phyloP scores from a whole-genome alignment of 2,329 filamentous ascomycete species.

The Apiospora pterosperma region DNA sequence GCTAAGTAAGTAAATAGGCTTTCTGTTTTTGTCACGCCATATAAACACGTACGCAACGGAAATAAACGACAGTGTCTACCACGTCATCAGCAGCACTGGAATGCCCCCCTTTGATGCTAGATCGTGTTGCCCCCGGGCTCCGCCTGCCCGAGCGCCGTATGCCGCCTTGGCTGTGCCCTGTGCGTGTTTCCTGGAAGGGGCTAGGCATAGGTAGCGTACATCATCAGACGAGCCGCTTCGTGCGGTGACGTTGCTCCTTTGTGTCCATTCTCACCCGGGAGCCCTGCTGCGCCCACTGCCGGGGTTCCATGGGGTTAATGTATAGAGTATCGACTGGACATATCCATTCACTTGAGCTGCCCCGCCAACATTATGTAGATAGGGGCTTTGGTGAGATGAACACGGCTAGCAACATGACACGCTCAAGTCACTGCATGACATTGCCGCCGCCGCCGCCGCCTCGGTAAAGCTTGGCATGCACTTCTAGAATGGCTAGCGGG shows the following conservation, averaged over 20 bases:
- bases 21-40: background rate
- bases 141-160: too few species aligned
- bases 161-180: background rate
- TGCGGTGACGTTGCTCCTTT: too few species aligned
- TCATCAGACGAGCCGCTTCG: too few species aligned
- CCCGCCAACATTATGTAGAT: background rate
- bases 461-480: background rate
- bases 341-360: too few species aligned
- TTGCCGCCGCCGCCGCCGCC: background rate
- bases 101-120: background rate
- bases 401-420: background rate
- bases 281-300: too few species aligned
- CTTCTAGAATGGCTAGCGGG: background rate
- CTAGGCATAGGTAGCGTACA: background rate
- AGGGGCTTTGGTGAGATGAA: background rate
- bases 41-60: background rate
- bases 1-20: too few species aligned
- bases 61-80: background rate
- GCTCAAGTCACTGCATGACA: background rate
- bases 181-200: background rate
- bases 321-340: too few species aligned
- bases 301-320: too few species aligned
- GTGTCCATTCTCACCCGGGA: too few species aligned
- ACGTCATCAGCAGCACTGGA: background rate
- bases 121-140: background rate